Base-by-base conservation (phyloP, 202 grass and related monocot genomes). In the Zizania palustris region DNA sequence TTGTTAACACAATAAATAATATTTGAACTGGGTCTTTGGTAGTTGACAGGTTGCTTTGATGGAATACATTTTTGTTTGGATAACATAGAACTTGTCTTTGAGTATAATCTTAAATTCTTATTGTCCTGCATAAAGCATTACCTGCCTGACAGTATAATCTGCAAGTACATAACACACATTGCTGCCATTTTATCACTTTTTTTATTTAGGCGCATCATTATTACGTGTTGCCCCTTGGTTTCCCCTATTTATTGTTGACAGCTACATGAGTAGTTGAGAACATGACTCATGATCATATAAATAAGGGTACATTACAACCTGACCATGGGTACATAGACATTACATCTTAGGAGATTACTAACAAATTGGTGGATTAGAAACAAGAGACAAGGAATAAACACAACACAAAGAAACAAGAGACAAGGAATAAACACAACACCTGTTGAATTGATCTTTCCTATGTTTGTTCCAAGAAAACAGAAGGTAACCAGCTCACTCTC, bases 11-110 rank as follows among this genome's bases (percentile, higher is more conserved):
- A 60, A 82, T 73, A 72, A 55, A 5, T 46, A 21, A 16, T 56
- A 51, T 55, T 69, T 34, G 63, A 37, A 46, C 58, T 88, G 38
- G 58, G 42, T 48, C 10, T 50, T 83, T 88, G 57, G 46, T 48
- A 4, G 7, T 72, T 46, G 49, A 69, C 21, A 77, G 60, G 43
- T 44, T 53, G 8, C 79, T 81, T 74, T 3, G 65, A 65, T 80
- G 19, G 45, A 69, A 75, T 84, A 65, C 41, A 44, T 66, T 71
- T 36, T 60, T 34, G 71, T 57, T 60, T 12, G 7, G 45, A 65
- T 38, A 72, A 76, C 56, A 42, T 35, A 9, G 51, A 51, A 51
- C 5, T 51, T 51, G n/a, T 7, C 6, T 54, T 41, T 75, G 69
- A 38, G 33, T 74, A 46, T 74, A 18, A 48, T 80, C 57, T 44